Evolutionary conservation across 2,329 filamentous ascomycete genomes (phyloP).

Genomic region (Sarocladium strictum): DNA sequence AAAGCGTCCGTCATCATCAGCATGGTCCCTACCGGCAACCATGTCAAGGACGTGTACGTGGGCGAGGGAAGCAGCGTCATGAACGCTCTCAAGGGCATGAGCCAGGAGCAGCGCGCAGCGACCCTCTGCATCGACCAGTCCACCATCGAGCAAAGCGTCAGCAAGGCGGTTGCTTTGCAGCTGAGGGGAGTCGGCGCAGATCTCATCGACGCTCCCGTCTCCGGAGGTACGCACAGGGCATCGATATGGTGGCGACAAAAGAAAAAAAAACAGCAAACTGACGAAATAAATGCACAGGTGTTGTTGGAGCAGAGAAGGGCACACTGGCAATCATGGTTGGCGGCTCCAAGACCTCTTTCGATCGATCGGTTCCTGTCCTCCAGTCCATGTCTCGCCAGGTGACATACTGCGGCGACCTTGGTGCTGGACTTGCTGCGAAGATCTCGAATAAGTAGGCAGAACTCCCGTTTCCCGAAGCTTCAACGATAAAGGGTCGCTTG

Average conservation of each 20-base stretch:
- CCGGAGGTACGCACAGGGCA: background rate
- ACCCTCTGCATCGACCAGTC: slow-evolving; percentile 1
- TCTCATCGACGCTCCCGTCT: background rate
- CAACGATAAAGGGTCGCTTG: too few species aligned
- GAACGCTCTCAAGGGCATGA: background rate
- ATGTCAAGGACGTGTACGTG: background rate
- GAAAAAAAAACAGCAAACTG: too few species aligned
- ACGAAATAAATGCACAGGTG: too few species aligned
- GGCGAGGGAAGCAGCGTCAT: background rate
- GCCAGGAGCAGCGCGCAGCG: background rate
- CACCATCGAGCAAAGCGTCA: slow-evolving; percentile 1
- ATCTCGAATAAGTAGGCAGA: background rate
- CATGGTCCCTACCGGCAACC: background rate
- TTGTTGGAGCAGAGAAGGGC: background rate
- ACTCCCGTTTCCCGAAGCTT: too few species aligned
- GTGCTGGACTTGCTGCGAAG: background rate
- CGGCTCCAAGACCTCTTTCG: background rate
- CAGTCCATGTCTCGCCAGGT: background rate
- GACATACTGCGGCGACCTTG: background rate
- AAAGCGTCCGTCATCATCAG: background rate
- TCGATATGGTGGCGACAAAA: too few species aligned
- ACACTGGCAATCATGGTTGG: slow-evolving; percentile 1
- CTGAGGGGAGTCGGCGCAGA: background rate
- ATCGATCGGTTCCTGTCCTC: background rate
- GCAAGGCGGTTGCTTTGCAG: background rate